These are phyloP conservation scores for Thermomyces lanuginosus DNA, from an alignment of 2,329 filamentous ascomycete species.

Conservation along the genomic window DNA sequence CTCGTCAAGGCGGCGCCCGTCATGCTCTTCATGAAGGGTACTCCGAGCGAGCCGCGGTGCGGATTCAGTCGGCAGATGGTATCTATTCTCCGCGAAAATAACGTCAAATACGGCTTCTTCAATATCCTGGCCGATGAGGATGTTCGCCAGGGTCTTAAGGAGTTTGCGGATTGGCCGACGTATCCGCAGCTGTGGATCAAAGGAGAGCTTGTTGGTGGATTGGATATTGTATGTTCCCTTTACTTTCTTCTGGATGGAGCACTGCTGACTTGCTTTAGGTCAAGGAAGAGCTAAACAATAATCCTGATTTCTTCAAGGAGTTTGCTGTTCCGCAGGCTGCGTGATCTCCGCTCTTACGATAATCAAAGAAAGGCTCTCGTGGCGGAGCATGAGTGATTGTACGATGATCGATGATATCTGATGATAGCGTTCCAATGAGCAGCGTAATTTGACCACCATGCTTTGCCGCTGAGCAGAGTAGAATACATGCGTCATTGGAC, in stretches of 20 bases:
- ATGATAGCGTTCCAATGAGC: too few relatives aligned
- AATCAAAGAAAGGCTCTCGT: neutral
- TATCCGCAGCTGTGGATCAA: conserved; percentile 89
- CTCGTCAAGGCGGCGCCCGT: conserved; percentile 90
- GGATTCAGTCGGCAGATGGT: conserved; percentile 89
- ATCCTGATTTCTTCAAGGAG: conserved; percentile 65
- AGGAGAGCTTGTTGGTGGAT: conserved; percentile 76
- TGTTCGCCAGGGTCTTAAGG: conserved; percentile 88
- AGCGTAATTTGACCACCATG: too few relatives aligned
- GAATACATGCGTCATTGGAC: too few relatives aligned
- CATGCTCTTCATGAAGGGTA: conserved; percentile 99
- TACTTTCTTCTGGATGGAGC: conserved; percentile 9
- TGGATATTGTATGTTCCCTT: conserved; percentile 68
- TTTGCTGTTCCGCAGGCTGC: conserved; percentile 38
- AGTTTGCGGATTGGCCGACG: conserved; percentile 96
- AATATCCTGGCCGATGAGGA: conserved; percentile 97
- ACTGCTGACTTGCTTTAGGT: conserved; percentile 40
- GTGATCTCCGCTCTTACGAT: conserved; percentile 1
- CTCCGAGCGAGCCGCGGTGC: conserved; percentile 69
- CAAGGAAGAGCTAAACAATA: conserved; percentile 77
- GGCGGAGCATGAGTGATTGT: too few relatives aligned
- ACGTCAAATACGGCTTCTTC: conserved; percentile 95
- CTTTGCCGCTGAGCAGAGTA: too few relatives aligned
- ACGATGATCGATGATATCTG: too few relatives aligned
- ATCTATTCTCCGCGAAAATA: conserved; percentile 67